Base-by-base conservation (phyloP, 305 asterid genomes). In the Lippia alba region DNA sequence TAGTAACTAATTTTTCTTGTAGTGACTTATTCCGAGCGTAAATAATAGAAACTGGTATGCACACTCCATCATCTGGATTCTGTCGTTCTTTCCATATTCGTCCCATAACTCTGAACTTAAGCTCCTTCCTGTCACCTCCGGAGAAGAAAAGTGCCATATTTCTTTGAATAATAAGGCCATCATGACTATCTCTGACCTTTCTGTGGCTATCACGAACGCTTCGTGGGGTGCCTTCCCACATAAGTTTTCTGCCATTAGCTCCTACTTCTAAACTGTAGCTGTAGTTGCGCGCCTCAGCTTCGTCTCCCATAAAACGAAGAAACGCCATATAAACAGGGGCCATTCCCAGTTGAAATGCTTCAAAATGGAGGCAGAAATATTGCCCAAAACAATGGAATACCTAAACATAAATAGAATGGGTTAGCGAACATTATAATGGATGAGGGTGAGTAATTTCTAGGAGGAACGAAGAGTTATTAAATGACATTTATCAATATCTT, bases 251-350 rank as follows among this genome's bases (percentile, higher is more conserved):
- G 62, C 96, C 96, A 19, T 82, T 91, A 30, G 77, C 97, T 50
- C 96, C 97, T 62, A 91, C 97, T 79, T 91, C 97, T 60, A 91
- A 73, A 81, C 97, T 86, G 80, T 91, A 91, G 78, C 89, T 91
- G 89, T 91, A 91, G 73, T 81, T 91, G 40, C 90, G 89, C 11
- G 97, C 91, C 55, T 91, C 97, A 4, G 41, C 72, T 56, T 91
- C 97, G 48, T 91, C 89, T 0, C 97, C 97, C 97, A 91, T 91
- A 17, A 91, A 91, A 33, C 96, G 93, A 33, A 91, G 90, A 46
- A 91, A 91, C 2, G 97, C 93, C 96, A 91, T 91, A 78, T 88
- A 91, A 0, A 91, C 97, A 0, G 97, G 97, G 54, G 96, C 93
- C 89, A 82, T 78, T 30, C 97, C 96, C 5, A 91, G 88, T 79